These are phyloP conservation scores for Fusarium metavorans DNA, from an alignment of 2,329 filamentous ascomycete species.

Conservation along the genomic window DNA sequence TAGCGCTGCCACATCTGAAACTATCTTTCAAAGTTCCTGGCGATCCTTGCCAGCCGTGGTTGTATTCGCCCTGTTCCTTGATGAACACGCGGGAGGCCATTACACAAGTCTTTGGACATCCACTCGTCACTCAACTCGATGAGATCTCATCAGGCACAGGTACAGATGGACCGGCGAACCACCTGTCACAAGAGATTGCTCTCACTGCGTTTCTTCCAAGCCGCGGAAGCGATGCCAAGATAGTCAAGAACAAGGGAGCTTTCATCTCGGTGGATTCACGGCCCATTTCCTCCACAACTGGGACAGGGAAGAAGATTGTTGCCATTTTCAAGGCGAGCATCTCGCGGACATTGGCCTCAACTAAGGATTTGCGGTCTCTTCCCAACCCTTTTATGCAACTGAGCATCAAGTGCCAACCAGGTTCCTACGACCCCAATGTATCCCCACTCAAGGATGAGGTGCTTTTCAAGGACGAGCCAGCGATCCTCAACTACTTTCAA, in stretches of 20 bases:
- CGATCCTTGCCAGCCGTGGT: slow-evolving; percentile 65
- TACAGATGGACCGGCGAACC: not conserved
- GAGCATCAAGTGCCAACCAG: slow-evolving; percentile 70
- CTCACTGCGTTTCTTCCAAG: slow-evolving; percentile 66
- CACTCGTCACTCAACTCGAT: slow-evolving; percentile 66
- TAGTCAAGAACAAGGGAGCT: slow-evolving; percentile 59
- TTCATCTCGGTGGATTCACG: slow-evolving; percentile 78
- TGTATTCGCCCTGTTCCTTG: slow-evolving; percentile 68
- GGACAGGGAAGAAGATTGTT: slow-evolving; percentile 70
- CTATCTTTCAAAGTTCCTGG: slow-evolving; percentile 71
- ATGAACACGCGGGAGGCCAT: slow-evolving; percentile 68
- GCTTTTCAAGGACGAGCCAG: slow-evolving; percentile 69
- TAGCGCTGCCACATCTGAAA: slow-evolving; percentile 73
- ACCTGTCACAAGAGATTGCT: slow-evolving; percentile 3
- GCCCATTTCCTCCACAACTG: slow-evolving; percentile 68
- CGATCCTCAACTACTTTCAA: slow-evolving; percentile 60
- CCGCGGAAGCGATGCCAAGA: slow-evolving; percentile 57
- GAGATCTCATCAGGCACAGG: slow-evolving; percentile 50
- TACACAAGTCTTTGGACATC: slow-evolving; percentile 71
- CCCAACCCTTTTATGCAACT: slow-evolving; percentile 73
- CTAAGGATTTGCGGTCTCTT: slow-evolving; percentile 44
- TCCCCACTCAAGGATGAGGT: slow-evolving; percentile 80
- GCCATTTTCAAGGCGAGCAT: slow-evolving; percentile 65
- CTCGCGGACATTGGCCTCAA: slow-evolving; percentile 40
- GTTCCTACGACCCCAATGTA: slow-evolving; percentile 78